Conservation (phyloP, 2,329 filamentous ascomycete species). For the Xenoacremonium recifei region DNA sequence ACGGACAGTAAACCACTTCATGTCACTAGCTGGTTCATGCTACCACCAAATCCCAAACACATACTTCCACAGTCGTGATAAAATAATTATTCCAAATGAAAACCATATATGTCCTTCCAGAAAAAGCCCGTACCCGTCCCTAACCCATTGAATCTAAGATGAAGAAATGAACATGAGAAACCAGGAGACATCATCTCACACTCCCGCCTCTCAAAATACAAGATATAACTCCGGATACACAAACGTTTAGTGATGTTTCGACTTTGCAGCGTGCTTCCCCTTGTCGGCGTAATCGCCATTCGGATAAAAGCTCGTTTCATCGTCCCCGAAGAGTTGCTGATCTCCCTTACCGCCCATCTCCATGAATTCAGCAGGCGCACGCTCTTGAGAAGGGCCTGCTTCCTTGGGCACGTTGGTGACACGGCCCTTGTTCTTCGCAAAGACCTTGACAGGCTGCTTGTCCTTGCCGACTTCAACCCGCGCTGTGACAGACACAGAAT, state of each 20-base stretch:
- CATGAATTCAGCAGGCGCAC: conserved; percentile 75
- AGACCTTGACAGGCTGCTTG: conserved; percentile 68
- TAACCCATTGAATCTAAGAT: neutral
- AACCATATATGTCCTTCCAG: conserved; percentile 4
- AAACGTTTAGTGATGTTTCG: conserved; percentile 16
- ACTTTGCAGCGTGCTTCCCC: conserved; percentile 25
- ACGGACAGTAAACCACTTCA: no score
- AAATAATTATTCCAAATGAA: conserved; percentile 1
- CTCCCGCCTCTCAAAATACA: no score
- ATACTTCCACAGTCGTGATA: no score
- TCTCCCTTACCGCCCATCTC: conserved; percentile 85
- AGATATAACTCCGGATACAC: no score
- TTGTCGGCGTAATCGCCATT: conserved; percentile 29
- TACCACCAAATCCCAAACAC: no score
- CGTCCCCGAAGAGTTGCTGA: conserved; percentile 69
- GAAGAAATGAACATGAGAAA: no score
- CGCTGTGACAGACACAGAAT: conserved; percentile 61
- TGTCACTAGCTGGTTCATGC: no score
- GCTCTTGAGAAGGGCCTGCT: conserved; percentile 62
- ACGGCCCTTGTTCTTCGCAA: conserved; percentile 62
- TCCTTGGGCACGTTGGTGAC: conserved; percentile 51
- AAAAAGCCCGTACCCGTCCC: conserved; percentile 8
- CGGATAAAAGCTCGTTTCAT: conserved; percentile 51
- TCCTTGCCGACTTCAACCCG: conserved; percentile 55
- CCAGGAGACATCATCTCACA: no score